Percentiles rank a stretch among this genome's conserved stretches.
These are phyloP conservation scores for Oryza longistaminata DNA, from an alignment of 176 grass and related monocot species.

Conservation along the genomic window DNA sequence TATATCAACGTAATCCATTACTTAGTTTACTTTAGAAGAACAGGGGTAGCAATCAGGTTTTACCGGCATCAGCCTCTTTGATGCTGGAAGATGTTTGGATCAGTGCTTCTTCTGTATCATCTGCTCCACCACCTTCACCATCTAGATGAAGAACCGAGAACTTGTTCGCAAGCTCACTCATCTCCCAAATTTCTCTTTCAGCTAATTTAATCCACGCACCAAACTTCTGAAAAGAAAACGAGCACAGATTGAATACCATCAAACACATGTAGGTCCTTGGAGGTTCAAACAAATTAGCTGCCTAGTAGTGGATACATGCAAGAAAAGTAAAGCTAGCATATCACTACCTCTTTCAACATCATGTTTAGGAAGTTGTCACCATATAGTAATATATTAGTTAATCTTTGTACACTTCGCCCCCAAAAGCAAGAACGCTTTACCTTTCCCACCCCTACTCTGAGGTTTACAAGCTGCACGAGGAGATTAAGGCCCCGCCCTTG, in stretches of 20 bases:
- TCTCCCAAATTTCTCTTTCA: background rate
- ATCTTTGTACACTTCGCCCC: background rate
- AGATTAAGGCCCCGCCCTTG: no score
- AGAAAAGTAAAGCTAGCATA: background rate
- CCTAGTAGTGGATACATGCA: background rate
- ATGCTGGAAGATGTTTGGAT: background rate
- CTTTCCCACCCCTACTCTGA: background rate
- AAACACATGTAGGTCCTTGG: background rate
- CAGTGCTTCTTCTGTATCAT: slow-evolving; percentile 15
- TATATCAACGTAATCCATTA: background rate
- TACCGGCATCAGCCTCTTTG: background rate
- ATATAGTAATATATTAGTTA: background rate
- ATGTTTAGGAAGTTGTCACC: no score
- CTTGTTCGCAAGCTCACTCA: slow-evolving; percentile 47
- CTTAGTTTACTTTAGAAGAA: background rate
- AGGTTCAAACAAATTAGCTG: background rate
- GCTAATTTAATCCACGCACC: background rate
- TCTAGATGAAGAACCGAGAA: slow-evolving; percentile 54
- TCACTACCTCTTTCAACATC: background rate
- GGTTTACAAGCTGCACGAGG: no score
- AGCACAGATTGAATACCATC: background rate
- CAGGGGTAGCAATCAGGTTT: slow-evolving; percentile 33
- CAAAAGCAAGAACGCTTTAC: background rate
- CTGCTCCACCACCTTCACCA: slow-evolving; percentile 40
- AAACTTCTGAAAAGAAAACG: background rate